These are phyloP conservation scores for Vitis amurensis DNA, from an alignment of 164 flowering plant species.

Conservation along the genomic window DNA sequence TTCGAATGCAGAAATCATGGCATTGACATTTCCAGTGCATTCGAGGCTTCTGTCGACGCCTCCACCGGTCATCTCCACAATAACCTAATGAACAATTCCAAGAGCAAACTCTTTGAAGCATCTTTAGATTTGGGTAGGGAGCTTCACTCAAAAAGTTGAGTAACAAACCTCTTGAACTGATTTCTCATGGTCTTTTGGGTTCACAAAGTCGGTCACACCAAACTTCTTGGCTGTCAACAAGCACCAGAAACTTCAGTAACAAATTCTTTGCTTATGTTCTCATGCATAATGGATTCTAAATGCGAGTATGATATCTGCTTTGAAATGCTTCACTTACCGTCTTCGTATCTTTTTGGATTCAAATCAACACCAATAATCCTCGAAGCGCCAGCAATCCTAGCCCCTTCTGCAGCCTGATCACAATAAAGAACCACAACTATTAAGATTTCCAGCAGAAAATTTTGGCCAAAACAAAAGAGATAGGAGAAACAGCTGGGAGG, in stretches of 20 bases:
- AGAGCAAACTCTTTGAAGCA: too few species aligned
- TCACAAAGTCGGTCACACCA: constrained; percentile 61
- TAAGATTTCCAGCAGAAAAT: too few species aligned
- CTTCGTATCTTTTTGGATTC: constrained; percentile 51
- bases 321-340: constrained; percentile 33
- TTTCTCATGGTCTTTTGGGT: constrained; percentile 50
- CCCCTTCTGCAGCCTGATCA: constrained; percentile 75
- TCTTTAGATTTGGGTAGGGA: too few species aligned
- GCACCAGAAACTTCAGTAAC: too few species aligned
- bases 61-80: constrained; percentile 68
- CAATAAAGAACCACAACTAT: neutral
- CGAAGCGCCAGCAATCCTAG: constrained; percentile 71
- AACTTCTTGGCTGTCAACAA: constrained; percentile 53
- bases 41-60: constrained; percentile 72
- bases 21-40: constrained; percentile 57
- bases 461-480: neutral
- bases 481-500: neutral
- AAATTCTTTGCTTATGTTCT: too few species aligned
- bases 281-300: too few species aligned
- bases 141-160: too few species aligned
- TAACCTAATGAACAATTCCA: constrained; percentile 31
- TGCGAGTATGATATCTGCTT: too few species aligned
- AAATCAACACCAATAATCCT: constrained; percentile 84
- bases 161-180: constrained; percentile 55
- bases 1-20: constrained; percentile 80